Evolutionary conservation across 2,329 filamentous ascomycete genomes (phyloP), one percentile per base, ranked within the genome.

Genomic region (Epichloe typhina): DNA sequence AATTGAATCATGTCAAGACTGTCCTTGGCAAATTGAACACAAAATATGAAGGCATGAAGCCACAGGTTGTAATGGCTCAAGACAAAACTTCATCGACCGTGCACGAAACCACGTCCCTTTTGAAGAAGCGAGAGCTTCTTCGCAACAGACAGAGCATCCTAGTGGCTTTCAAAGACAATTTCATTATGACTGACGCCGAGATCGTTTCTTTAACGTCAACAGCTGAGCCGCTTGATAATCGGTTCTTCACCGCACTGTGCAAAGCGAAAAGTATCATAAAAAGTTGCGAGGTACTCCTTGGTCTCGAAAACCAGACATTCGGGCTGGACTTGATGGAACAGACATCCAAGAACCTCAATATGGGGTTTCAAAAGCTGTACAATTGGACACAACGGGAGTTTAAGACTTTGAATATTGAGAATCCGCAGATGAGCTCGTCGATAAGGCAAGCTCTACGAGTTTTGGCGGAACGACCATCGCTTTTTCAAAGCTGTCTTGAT

Each of bases 371-470:
- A 63, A 98, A 96, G 64, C 76, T 98, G 3, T 96, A 95, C 67
- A 83, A 88, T 59, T 98, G 91, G 91, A 83, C 95, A 19, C 90
- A 96, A 64, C 83, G 86, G 53, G 89, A 96, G 60, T 94, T 98
- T 69, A 95, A 90, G 65, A 84, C 83, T 0, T 70, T 97, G 47
- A 94, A 97, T 63, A 76, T 97, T 8, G 93, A 98, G 62, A 95
- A 94, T 57, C 90, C 90, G 0, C 90, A 95, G 60, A 90, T 97
- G 64, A 90, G 86, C 62, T 78, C 83, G 19, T 83, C 87, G 0
- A 90, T 98, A 54, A 80, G 91, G 48, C 80, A 83, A 51, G 89
- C 89, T 21, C 74, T 98, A 39, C 80, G 89, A 46, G 87, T 95
- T 11, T 74, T 98, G 17, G 89, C 93, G 12, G 93, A 97, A 64